These are phyloP conservation scores for Tolypocladium tundrense DNA, from an alignment of 2,329 filamentous ascomycete genomes.

Conservation along the genomic window DNA sequence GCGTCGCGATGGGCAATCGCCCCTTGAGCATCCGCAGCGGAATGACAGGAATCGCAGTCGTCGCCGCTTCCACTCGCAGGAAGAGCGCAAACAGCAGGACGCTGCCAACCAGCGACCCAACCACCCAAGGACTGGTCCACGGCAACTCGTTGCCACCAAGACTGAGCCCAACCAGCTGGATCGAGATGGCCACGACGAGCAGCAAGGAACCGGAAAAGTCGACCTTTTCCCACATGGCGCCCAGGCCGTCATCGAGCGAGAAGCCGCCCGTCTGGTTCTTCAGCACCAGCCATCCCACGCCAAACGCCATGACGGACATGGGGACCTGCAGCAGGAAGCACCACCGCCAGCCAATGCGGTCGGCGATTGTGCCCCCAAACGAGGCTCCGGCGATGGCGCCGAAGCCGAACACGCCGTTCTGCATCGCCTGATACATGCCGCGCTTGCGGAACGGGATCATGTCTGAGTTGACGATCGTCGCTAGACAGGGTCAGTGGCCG, in stretches of 20 bases:
- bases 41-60: conserved; percentile 41
- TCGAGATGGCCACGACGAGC: conserved; percentile 46
- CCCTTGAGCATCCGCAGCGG: conserved; percentile 48
- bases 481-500: conserved; percentile 14
- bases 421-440: conserved; percentile 50
- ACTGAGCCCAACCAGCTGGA: conserved; percentile 45
- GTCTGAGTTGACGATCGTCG: conserved; percentile 48
- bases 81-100: conserved; percentile 32
- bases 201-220: conserved; percentile 48
- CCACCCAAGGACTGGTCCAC: conserved; percentile 39
- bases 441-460: conserved; percentile 47
- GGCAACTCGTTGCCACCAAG: conserved; percentile 45
- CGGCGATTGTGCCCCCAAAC: conserved; percentile 54
- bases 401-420: conserved; percentile 52
- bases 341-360: conserved; percentile 58
- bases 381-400: conserved; percentile 53
- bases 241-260: conserved; percentile 17
- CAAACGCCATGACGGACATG: conserved; percentile 42
- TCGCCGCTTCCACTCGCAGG: conserved; percentile 36
- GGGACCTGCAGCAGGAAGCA: conserved; percentile 55
- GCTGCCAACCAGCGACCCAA: conserved; percentile 33
- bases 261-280: conserved; percentile 28
- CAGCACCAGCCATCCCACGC: conserved; percentile 42
- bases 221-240: conserved; percentile 39
- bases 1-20: conserved; percentile 40